Evolutionary conservation across 345 rosid genomes (phyloP), one percentile per base, ranked within the genome.

Genomic region (Chamaenerion angustifolium): DNA sequence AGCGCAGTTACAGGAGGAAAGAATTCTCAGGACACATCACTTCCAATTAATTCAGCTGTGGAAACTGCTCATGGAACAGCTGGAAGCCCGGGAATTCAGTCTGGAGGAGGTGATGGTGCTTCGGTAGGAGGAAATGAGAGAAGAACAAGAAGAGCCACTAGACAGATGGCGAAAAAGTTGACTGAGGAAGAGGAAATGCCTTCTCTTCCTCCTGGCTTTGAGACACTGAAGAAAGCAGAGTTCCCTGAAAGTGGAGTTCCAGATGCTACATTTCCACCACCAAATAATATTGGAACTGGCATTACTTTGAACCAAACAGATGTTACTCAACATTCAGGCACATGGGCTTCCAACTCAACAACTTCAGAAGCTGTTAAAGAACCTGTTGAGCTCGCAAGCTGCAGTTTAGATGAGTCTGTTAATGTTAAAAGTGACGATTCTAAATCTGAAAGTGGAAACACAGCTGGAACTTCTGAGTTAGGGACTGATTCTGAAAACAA

Each of bases 1-100:
- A 55, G 48, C 25, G 77, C 69, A 51, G 71, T 48, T 40, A 59
- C 51, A 6, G 62, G 62, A 64, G 54, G 51, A 43, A 71, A 65
- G 64, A 50, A 54, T 55, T 52, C 51, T 43, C 63, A 46, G 49
- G 65, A 52, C 57, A 58, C 49, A 42, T 19, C 49, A n/a, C 43
- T 8, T 45, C 11, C 54, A n/a, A 15, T 51, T 43, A 4, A 16
- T 13, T 23, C 68, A 57, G 12, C 57, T 50, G 49, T 56, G 49
- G 53, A 19, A 12, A 48, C 65, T 68, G 52, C 70, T 27, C 44
- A 51, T 58, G 12, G 42, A 58, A 55, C 67, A 40, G 16, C 35
- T 50, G 56, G 48, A 41, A 62, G 60, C 49, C 14, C 42, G 21
- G 48, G 16, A 18, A 51, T 59, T 15, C 73, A 54, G 45, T 47